Percentiles rank a stretch among this genome's conserved stretches.
phyloP scores from a whole-genome alignment of 1,284 basidiomycete species.

The Cutaneotrichosporon cyanovorans region DNA sequence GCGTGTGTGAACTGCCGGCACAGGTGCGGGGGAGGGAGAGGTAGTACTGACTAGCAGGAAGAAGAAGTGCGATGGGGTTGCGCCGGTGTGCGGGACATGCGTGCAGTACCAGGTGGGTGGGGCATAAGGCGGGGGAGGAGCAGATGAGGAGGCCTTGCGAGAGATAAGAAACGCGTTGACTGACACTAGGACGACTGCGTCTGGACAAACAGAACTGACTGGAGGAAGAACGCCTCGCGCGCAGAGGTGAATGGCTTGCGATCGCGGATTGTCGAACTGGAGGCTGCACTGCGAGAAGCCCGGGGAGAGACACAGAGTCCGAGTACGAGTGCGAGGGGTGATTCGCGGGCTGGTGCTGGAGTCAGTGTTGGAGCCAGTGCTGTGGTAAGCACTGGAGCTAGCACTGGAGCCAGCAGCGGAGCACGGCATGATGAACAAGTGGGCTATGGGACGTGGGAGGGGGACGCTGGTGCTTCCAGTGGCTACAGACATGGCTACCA shows the following conservation, averaged over 20 bases:
- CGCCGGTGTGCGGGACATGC: conserved; percentile 34
- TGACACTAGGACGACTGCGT: conserved; percentile 26
- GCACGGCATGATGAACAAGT: too few species aligned
- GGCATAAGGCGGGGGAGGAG: neutral
- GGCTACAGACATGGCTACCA: too few species aligned
- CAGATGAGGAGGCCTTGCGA: neutral
- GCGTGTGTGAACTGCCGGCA: conserved; percentile 16
- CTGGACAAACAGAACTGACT: conserved; percentile 24
- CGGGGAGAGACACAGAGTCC: neutral
- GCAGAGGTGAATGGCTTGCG: conserved; percentile 26
- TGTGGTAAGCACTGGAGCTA: too few species aligned
- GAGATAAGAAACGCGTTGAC: neutral
- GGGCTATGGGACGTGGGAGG: too few species aligned
- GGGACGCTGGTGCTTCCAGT: too few species aligned
- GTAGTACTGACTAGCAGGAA: conserved; percentile 16
- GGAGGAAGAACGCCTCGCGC: conserved; percentile 24
- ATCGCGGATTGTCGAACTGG: conserved; percentile 23
- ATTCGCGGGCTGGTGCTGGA: too few species aligned
- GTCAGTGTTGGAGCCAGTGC: too few species aligned
- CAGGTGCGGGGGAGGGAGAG: neutral
- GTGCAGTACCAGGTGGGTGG: conserved; percentile 26
- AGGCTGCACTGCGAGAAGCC: conserved; percentile 2
- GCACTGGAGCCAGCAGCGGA: too few species aligned
- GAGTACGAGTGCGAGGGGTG: too few species aligned
- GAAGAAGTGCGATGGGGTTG: conserved; percentile 36